phyloP scores from a whole-genome alignment of 345 rosid species.

The Eucalyptus globulus region DNA sequence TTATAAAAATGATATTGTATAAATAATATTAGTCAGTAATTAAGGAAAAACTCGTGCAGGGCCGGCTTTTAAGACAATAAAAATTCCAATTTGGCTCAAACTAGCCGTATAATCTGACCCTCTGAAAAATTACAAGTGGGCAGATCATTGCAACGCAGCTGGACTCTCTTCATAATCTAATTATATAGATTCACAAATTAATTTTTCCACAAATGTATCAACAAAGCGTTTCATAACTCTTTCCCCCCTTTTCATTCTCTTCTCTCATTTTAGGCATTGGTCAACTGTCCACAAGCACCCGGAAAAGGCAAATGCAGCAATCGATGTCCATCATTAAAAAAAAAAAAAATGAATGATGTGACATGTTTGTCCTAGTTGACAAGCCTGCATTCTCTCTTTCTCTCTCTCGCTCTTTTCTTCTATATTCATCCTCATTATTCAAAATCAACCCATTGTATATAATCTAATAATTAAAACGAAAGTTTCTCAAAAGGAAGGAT shows the following conservation, averaged over 20 bases:
- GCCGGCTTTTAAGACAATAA: not conserved
- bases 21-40: not conserved
- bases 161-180: not conserved
- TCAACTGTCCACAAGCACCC: not conserved
- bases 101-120: not conserved
- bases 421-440: not conserved
- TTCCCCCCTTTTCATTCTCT: not conserved
- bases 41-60: not conserved
- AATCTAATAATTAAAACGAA: not conserved
- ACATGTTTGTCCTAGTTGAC: not conserved
- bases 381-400: not conserved
- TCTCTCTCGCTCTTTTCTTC: not conserved
- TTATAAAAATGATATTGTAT: not conserved
- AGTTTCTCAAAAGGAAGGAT: not conserved
- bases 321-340: not conserved
- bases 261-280: not conserved
- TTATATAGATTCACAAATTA: not conserved
- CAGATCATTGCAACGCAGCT: not conserved
- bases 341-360: not conserved
- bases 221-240: not conserved
- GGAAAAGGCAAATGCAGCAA: not conserved
- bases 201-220: not conserved
- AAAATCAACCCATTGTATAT: not conserved
- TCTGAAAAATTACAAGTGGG: not conserved
- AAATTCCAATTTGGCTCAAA: not conserved